Percentiles rank a stretch among this genome's conserved stretches.
phyloP scores from a whole-genome alignment of 306 rosid genomes.

The Quercus mongolica region DNA sequence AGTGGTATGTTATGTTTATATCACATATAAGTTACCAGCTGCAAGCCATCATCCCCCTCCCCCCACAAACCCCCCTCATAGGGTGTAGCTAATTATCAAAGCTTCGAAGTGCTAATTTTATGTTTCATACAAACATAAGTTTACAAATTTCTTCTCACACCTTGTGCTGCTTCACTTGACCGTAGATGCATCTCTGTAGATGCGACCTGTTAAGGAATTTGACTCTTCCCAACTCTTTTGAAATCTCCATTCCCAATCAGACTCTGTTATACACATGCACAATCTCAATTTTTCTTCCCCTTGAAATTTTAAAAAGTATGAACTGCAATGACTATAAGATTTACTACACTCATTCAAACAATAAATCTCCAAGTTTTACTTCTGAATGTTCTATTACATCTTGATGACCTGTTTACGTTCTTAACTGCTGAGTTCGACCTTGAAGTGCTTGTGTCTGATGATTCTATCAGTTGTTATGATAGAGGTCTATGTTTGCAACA shows the following conservation, averaged over 20 bases:
- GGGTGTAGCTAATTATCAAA: too few relatives aligned
- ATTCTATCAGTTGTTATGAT: constrained; percentile 18
- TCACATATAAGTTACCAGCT: too few relatives aligned
- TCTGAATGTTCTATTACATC: constrained; percentile 9
- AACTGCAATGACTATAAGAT: background rate
- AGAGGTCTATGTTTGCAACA: constrained; percentile 7
- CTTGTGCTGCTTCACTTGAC: too few relatives aligned
- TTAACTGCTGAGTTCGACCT: background rate
- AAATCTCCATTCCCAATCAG: background rate
- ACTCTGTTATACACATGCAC: background rate
- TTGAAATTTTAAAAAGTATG: background rate
- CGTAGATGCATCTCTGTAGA: background rate
- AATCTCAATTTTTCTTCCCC: background rate
- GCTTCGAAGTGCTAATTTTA: too few relatives aligned
- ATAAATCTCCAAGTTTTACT: background rate
- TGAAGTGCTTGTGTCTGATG: background rate
- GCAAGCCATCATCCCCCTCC: too few relatives aligned
- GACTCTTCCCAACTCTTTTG: background rate
- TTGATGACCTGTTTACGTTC: background rate
- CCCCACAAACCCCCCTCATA: too few relatives aligned
- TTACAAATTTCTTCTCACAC: too few relatives aligned
- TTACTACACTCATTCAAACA: background rate
- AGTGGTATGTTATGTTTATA: too few relatives aligned
- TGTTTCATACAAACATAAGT: too few relatives aligned
- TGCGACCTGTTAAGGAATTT: background rate